Conservation (phyloP, 257 asterid genomes). For the Nicotiana sylvestris region DNA sequence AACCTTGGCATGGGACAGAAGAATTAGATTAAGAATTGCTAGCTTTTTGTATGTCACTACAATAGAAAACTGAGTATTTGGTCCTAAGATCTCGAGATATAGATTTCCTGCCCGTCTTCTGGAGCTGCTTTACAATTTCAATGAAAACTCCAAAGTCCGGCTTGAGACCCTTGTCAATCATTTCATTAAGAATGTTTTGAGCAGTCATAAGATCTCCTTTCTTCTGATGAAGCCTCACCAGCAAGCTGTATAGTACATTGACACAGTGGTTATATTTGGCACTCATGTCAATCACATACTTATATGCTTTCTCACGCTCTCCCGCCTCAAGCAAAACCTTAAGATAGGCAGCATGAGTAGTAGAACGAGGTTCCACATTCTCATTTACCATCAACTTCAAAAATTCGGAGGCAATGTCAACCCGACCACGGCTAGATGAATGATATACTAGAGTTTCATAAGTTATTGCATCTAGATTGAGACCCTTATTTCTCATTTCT, state of each 20-base stretch:
- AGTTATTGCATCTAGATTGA: slow-evolving; percentile 48
- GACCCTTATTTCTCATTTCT: slow-evolving; percentile 45
- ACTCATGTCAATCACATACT: slow-evolving; percentile 46
- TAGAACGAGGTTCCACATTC: slow-evolving; percentile 48
- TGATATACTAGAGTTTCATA: slow-evolving; percentile 54
- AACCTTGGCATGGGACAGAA: background rate
- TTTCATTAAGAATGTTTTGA: slow-evolving; percentile 41
- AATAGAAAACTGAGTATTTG: slow-evolving; percentile 6
- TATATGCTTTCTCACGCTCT: slow-evolving; percentile 41
- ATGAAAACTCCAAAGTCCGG: slow-evolving; percentile 46
- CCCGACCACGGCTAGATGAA: slow-evolving; percentile 38
- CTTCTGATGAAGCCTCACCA: slow-evolving; percentile 49
- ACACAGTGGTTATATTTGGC: slow-evolving; percentile 28
- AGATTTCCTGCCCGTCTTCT: slow-evolving; percentile 31
- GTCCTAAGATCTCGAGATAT: slow-evolving; percentile 39
- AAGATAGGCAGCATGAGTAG: slow-evolving; percentile 46
- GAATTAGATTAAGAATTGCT: slow-evolving; percentile 4
- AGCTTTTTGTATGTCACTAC: background rate
- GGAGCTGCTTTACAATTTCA: slow-evolving; percentile 37
- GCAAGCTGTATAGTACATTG: slow-evolving; percentile 48
- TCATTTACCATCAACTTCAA: slow-evolving; percentile 46
- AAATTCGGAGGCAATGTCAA: slow-evolving; percentile 39
- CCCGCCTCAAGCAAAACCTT: slow-evolving; percentile 43
- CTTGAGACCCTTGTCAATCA: slow-evolving; percentile 69
- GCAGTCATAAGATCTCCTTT: slow-evolving; percentile 55